phyloP scores from a whole-genome alignment of 805 yeast species.

The Nakazawaea molendinolei region DNA sequence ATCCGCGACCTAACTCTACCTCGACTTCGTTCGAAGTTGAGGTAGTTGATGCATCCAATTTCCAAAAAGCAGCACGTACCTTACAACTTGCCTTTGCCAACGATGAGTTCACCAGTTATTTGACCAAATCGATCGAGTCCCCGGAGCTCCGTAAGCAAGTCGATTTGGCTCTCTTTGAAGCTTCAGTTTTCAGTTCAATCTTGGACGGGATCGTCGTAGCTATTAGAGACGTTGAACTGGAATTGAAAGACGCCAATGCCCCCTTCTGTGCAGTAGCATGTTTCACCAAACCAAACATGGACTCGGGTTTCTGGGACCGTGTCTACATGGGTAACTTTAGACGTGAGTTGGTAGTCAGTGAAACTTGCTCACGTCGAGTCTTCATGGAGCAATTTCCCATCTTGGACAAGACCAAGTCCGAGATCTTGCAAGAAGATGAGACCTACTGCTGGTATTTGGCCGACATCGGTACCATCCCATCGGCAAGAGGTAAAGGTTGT shows the following conservation, averaged over 20 bases:
- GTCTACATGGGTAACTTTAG: constrained; percentile 11
- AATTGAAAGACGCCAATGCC: constrained; percentile 24
- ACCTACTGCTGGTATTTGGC: constrained; percentile 48
- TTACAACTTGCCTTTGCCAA: constrained; percentile 46
- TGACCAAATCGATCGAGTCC: constrained; percentile 34
- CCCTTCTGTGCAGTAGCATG: constrained; percentile 51
- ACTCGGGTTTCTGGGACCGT: constrained; percentile 13
- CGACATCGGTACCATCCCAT: constrained; percentile 52
- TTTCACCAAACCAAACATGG: constrained; percentile 30
- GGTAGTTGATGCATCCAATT: constrained; percentile 32
- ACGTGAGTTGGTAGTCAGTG: constrained; percentile 20
- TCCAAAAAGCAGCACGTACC: constrained; percentile 49
- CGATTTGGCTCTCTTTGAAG: constrained; percentile 47
- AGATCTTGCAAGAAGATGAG: constrained; percentile 34
- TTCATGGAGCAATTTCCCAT: constrained; percentile 43
- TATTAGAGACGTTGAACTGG: constrained; percentile 42
- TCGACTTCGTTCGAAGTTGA: constrained; percentile 8
- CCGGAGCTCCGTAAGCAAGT: constrained; percentile 30
- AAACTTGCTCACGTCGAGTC: constrained; percentile 41
- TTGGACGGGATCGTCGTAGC: constrained; percentile 44
- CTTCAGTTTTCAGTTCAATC: constrained; percentile 43
- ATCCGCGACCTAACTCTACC: constrained; percentile 18
- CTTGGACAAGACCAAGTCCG: constrained; percentile 35
- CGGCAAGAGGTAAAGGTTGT: constrained; percentile 53
- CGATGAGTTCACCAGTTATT: constrained; percentile 47